Conservation (phyloP, 805 yeast genomes). For the Cyberlindnera americana region DNA sequence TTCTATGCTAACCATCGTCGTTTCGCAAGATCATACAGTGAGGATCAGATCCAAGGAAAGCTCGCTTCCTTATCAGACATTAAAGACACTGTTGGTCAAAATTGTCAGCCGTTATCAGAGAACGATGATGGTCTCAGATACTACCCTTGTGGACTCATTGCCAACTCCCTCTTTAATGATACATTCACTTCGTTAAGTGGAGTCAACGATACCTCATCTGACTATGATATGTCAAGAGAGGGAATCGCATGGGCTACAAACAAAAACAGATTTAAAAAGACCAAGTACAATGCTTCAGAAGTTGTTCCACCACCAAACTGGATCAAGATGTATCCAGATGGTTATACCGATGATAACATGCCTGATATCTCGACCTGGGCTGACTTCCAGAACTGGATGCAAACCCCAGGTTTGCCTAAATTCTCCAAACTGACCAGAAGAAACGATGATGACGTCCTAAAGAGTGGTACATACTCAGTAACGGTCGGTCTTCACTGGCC, state of each 20-base stretch:
- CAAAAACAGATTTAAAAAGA: slow-evolving; percentile 57
- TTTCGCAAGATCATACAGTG: slow-evolving; percentile 84
- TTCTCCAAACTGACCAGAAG: slow-evolving; percentile 65
- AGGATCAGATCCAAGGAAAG: slow-evolving; percentile 77
- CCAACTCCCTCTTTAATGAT: slow-evolving; percentile 77
- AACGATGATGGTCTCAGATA: slow-evolving; percentile 52
- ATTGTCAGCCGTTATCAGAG: slow-evolving; percentile 65
- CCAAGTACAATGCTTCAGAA: slow-evolving; percentile 54
- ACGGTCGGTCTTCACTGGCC: slow-evolving; percentile 77
- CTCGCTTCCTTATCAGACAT: slow-evolving; percentile 55
- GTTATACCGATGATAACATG: slow-evolving; percentile 64
- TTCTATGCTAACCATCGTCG: slow-evolving; percentile 94
- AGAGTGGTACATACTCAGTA: slow-evolving; percentile 59
- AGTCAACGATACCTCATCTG: slow-evolving; percentile 34
- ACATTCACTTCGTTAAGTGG: slow-evolving; percentile 50
- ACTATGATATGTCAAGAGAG: slow-evolving; percentile 43
- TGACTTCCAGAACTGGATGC: slow-evolving; percentile 83
- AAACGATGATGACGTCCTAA: slow-evolving; percentile 53
- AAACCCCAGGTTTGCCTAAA: slow-evolving; percentile 69
- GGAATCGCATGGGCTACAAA: slow-evolving; percentile 76
- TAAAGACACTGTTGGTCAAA: slow-evolving; percentile 43
- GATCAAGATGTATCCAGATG: slow-evolving; percentile 65
- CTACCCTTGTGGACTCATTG: slow-evolving; percentile 84
- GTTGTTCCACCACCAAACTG: slow-evolving; percentile 86
- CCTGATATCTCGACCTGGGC: slow-evolving; percentile 69